Evolutionary conservation across 306 rosid genomes (phyloP).

Genomic region (Vigna angularis): DNA sequence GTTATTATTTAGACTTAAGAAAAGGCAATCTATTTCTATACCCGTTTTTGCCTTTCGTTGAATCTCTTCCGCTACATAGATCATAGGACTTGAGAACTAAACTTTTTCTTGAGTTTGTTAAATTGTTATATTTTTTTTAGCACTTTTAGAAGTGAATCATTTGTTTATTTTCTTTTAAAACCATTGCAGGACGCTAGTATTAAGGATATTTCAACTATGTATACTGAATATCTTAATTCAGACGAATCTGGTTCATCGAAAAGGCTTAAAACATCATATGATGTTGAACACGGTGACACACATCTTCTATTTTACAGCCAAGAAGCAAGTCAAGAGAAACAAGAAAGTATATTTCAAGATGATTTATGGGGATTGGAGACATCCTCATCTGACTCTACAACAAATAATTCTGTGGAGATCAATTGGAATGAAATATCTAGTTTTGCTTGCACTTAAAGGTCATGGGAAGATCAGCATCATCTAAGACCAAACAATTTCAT

Average conservation of each 20-base stretch:
- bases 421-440: background rate
- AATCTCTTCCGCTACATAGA: no score
- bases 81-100: background rate
- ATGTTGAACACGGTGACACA: background rate
- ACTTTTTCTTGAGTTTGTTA: background rate
- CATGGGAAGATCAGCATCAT: constrained; percentile 17
- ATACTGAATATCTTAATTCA: constrained; percentile 22
- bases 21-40: no score
- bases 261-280: constrained; percentile 22
- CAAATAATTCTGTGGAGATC: constrained; percentile 19
- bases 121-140: no score
- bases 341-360: background rate
- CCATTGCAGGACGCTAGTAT: constrained; percentile 40
- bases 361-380: constrained; percentile 12
- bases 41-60: no score
- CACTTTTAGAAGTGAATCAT: constrained; percentile 18
- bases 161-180: constrained; percentile 18
- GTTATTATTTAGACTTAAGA: background rate
- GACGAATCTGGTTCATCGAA: constrained; percentile 14
- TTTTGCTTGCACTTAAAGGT: constrained; percentile 4
- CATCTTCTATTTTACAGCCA: constrained; percentile 14
- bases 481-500: constrained; percentile 26
- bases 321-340: background rate
- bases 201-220: constrained; percentile 6
- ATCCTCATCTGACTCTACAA: constrained; percentile 45